These are phyloP conservation scores for Aegilops umbellulata DNA, from an alignment of 176 grass and related monocot species.

Conservation along the genomic window DNA sequence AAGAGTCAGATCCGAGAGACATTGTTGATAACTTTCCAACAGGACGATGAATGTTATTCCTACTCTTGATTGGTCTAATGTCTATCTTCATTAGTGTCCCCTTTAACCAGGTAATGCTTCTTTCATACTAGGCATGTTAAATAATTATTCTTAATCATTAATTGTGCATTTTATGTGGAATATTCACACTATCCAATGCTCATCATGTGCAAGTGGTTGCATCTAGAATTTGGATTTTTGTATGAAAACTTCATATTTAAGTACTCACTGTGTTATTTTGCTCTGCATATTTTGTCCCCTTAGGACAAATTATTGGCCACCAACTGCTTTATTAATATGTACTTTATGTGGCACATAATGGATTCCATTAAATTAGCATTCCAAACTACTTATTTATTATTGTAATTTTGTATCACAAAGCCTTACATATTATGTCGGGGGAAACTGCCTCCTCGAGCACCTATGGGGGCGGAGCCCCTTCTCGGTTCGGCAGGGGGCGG, in stretches of 20 bases:
- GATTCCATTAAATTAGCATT: not conserved
- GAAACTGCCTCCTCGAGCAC: too few relatives aligned
- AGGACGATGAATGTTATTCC: constrained; percentile 36
- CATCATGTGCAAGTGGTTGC: not conserved
- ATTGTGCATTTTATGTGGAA: not conserved
- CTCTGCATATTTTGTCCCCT: not conserved
- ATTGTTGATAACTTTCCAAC: constrained; percentile 28
- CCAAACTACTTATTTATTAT: not conserved
- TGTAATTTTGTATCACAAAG: not conserved
- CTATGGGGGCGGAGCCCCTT: too few relatives aligned
- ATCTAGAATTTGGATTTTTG: not conserved
- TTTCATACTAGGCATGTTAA: not conserved
- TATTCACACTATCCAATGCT: not conserved
- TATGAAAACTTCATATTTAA: not conserved
- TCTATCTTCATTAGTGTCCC: constrained; percentile 35
- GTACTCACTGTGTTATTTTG: not conserved
- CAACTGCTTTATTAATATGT: not conserved
- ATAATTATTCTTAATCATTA: not conserved
- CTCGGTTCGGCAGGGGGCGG: too few relatives aligned
- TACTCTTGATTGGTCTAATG: constrained; percentile 26
- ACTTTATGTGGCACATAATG: not conserved
- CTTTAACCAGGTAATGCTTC: constrained; percentile 38
- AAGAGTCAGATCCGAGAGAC: constrained; percentile 30
- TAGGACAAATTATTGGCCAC: too few relatives aligned
- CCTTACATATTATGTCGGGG: too few relatives aligned